Evolutionary conservation across 2,329 filamentous ascomycete species (phyloP), one percentile per base, ranked within the genome.

Genomic region (Botrytis byssoidea): DNA sequence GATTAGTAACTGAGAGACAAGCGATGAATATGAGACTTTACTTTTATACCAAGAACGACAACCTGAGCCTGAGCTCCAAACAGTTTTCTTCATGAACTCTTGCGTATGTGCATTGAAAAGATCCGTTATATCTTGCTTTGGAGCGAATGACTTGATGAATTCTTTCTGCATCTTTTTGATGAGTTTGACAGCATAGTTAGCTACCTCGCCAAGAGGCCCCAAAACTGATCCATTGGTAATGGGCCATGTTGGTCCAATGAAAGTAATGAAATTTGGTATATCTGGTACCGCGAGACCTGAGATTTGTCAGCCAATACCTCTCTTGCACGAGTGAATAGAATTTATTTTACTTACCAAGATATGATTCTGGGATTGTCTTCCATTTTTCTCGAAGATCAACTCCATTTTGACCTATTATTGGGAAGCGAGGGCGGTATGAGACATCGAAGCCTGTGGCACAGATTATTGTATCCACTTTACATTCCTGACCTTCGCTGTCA

Each of bases 61-160:
- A 14, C 80, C 79, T 3, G 82, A 86, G 14, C 80, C 79, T 4
- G 82, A 80, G 3, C 83, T 81, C 86, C 87, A 89, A 1, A 85
- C 83, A 1, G 85, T 87, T 37, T 85, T 84, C 63, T 86, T 86
- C 84, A 89, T 87, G 75, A 88, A 87, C 6, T 82, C 79, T 8
- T 82, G 80, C 40, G 85, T 83, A 80, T 85, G 87, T 78, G 82
- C 85, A 78, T 83, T 85, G 82, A 85, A 89, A 77, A 87, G 84
- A 59, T 85, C 84, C 10, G 86, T 85, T 6, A 86, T 85, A 0
- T 80, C 83, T 70, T 83, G 82, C 0, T 83, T 84, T 0, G 86
- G 86, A 1, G 77, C 81, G 18, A 88, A 80, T 12, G 85, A 82
- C 70, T 83, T 83, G 79, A 89, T 86, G 42, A 82, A 81, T 76